Conservation (phyloP, 257 asterid genomes). For the Catharanthus roseus region DNA sequence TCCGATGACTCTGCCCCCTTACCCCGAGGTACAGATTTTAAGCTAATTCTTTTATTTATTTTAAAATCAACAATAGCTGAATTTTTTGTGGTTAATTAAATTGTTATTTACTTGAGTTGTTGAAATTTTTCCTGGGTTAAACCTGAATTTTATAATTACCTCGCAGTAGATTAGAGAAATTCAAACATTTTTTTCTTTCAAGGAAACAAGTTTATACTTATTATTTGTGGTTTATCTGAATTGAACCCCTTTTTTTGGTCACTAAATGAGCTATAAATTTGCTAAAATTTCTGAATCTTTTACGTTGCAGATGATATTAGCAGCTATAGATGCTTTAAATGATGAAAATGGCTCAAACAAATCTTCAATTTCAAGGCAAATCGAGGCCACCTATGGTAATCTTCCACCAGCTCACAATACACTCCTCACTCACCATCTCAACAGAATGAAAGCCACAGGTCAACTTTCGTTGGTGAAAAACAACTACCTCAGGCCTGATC, state of each 20-base stretch:
- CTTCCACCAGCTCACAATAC: constrained; percentile 58
- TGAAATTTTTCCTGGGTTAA: too few species aligned
- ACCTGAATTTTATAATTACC: too few species aligned
- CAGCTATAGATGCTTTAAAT: constrained; percentile 51
- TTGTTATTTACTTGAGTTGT: background rate
- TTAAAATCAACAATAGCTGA: background rate
- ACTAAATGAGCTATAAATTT: background rate
- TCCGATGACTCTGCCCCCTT: constrained; percentile 39
- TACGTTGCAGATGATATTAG: constrained; percentile 50
- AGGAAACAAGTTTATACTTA: too few species aligned
- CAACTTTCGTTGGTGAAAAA: constrained; percentile 54
- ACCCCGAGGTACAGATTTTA: constrained; percentile 49
- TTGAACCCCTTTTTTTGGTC: background rate
- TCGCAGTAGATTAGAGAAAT: too few species aligned
- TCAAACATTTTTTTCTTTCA: too few species aligned
- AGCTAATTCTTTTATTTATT: background rate
- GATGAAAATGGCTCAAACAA: constrained; percentile 59
- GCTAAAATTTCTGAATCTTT: background rate
- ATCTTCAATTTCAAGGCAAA: constrained; percentile 53
- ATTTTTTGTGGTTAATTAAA: background rate
- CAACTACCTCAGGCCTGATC: constrained; percentile 60
- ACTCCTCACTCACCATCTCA: constrained; percentile 58
- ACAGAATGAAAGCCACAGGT: constrained; percentile 60
- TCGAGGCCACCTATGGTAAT: constrained; percentile 53
- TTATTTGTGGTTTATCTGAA: background rate